Conservation (phyloP, 306 rosid species). For the Prinsepia uniflora region DNA sequence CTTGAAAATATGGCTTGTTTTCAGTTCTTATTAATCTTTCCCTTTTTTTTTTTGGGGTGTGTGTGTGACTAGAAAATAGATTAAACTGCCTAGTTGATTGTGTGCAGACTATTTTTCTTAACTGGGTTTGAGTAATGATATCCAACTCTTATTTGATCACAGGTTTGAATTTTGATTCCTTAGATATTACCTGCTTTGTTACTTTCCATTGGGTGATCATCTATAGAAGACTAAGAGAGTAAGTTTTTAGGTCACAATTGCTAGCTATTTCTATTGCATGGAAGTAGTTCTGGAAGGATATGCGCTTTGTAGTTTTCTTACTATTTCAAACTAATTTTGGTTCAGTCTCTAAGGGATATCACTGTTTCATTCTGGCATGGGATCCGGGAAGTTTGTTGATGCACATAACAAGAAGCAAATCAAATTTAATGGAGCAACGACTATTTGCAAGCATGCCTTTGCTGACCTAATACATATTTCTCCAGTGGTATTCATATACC, state of each 20-base stretch:
- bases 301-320: not conserved
- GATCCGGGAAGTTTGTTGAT: conserved; percentile 35
- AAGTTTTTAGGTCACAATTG: conserved; percentile 19
- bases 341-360: conserved; percentile 17
- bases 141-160: not conserved
- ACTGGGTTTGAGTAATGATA: not conserved
- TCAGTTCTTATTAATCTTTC: not conserved
- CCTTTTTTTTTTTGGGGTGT: not conserved
- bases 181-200: not conserved
- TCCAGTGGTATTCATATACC: conserved; percentile 72
- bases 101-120: not conserved
- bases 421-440: conserved; percentile 27
- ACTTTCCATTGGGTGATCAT: not conserved
- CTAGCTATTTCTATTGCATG: not conserved
- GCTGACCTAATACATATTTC: conserved; percentile 59
- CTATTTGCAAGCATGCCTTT: conserved; percentile 63
- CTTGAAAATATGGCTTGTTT: not conserved
- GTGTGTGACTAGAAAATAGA: not conserved
- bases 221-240: not conserved
- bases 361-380: conserved; percentile 41
- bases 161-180: not conserved
- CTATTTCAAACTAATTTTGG: conserved; percentile 5
- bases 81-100: not conserved
- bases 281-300: not conserved
- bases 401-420: conserved; percentile 27